These are phyloP conservation scores for Mitosporidium daphniae DNA, from an alignment of 371 early-diverging fungal genomes.

Conservation along the genomic window DNA sequence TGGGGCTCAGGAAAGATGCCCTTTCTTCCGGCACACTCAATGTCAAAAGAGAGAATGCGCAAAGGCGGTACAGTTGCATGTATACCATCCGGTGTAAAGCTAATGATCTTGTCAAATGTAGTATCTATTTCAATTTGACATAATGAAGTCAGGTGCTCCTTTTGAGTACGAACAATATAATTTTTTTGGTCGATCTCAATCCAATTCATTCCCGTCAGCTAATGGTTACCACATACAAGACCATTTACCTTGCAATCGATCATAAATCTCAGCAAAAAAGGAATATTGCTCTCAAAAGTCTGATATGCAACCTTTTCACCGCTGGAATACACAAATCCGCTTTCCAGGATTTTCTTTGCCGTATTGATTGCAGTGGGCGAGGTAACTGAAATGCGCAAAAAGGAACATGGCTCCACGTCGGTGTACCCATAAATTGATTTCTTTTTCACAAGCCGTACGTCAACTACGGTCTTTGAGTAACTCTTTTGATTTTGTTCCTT, in stretches of 20 bases:
- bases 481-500: too few species aligned
- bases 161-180: constrained; percentile 11
- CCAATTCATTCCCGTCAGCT: constrained; percentile 58
- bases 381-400: constrained; percentile 19
- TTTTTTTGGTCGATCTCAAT: constrained; percentile 26
- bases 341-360: constrained; percentile 5
- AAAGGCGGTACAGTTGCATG: constrained; percentile 78
- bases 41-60: constrained; percentile 86
- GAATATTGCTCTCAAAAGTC: constrained; percentile 63
- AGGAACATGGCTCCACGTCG: constrained; percentile 11
- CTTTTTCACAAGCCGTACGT: constrained; percentile 21
- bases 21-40: constrained; percentile 84
- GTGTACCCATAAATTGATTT: constrained; percentile 28
- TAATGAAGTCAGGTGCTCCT: constrained; percentile 10
- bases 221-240: constrained; percentile 5
- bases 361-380: constrained; percentile 11
- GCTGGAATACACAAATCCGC: constrained; percentile 4
- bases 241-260: constrained; percentile 30
- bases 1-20: constrained; percentile 80
- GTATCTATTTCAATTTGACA: constrained; percentile 43
- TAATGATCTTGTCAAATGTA: constrained; percentile 21
- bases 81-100: constrained; percentile 46
- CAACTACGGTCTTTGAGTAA: constrained; percentile 8
- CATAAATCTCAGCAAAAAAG: constrained; percentile 75
- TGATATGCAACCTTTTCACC: constrained; percentile 12